Evolutionary conservation across 2,329 filamentous ascomycete species (phyloP), one percentile per base, ranked within the genome.

Genomic region (Bipolaris cookei): DNA sequence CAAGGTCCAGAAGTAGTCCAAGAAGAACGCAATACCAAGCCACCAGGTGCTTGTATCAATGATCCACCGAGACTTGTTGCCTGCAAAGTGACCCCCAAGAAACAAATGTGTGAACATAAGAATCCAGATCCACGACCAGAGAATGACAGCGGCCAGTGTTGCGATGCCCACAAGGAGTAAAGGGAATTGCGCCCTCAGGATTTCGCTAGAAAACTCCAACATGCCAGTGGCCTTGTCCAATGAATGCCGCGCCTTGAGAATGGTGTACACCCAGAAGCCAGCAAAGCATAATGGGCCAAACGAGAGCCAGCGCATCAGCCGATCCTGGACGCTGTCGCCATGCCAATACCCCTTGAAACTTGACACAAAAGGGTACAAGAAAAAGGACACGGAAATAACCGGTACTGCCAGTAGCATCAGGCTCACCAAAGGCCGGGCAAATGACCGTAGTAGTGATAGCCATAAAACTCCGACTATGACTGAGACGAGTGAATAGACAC

Each of bases 81-180:
- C 80, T 58, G 84, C 87, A 63, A 94, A 87, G 75, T 93, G 90
- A 0, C 95, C 95, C n/a, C 91, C 92, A 57, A 98, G 86, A 76
- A 99, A 99, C 56, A 98, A 88, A 42, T 92, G 86, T 6, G 93
- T 94, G 77, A 99, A 98, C 92, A 99, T 97, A 67, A 88, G 88
- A 65, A 98, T 86, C 95, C 95, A 99, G 6, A 90, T 77, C 95
- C 95, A 99, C 0, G 93, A 97, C 90, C 93, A 98, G 13, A 86
- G 80, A 8, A 97, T 90, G 41, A 96, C 89, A 23, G 88, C 80
- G 6, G 81, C 84, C 13, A 98, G 83, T 20, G 89, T 90, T 10
- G 83, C 86, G 68, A 97, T 89, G 2, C 95, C 95, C n/a, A 97
- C 85, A 1, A 90, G 74, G 32, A 98, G 83, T 18, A 99, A 83